Conservation (phyloP, 768 basidiomycete species). For the Tylopilus balloui region DNA sequence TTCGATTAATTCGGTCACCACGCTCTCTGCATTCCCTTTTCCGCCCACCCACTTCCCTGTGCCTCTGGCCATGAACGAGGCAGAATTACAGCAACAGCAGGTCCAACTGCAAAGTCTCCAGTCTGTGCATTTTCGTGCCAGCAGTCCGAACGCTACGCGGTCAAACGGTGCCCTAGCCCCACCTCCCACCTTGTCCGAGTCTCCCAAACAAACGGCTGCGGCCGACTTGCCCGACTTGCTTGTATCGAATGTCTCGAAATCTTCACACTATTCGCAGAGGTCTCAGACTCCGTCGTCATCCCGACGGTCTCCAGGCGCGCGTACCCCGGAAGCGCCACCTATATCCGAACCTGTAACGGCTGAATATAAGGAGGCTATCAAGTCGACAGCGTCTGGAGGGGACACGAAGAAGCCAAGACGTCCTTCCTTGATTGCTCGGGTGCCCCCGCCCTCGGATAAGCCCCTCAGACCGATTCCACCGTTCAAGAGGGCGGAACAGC, state of each 20-base stretch:
- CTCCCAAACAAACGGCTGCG: conserved; percentile 18
- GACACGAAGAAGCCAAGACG: conserved; percentile 16
- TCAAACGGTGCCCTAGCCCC: conserved; percentile 1
- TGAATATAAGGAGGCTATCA: background rate
- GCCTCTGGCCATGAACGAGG: conserved; percentile 38
- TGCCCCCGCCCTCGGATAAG: conserved; percentile 17
- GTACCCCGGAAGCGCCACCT: background rate
- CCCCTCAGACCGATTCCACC: conserved; percentile 11
- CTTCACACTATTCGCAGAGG: conserved; percentile 6
- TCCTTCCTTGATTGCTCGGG: conserved; percentile 20
- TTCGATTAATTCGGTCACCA: conserved; percentile 49
- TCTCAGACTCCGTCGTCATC: conserved; percentile 2
- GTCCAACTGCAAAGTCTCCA: conserved; percentile 22
- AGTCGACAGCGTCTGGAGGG: background rate
- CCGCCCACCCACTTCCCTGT: conserved; percentile 72
- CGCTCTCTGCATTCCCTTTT: conserved; percentile 67
- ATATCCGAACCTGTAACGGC: background rate
- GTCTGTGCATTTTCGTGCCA: conserved; percentile 10
- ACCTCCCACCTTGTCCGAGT: conserved; percentile 14
- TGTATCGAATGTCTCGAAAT: background rate
- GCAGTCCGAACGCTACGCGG: conserved; percentile 14
- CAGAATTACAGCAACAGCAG: conserved; percentile 26
- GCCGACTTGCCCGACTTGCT: conserved; percentile 4
- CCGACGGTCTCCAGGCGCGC: conserved; percentile 4
- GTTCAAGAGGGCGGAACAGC: conserved; percentile 19